phyloP scores from a whole-genome alignment of 1,284 basidiomycete genomes.

The Neotropicomus parvogracilis region DNA sequence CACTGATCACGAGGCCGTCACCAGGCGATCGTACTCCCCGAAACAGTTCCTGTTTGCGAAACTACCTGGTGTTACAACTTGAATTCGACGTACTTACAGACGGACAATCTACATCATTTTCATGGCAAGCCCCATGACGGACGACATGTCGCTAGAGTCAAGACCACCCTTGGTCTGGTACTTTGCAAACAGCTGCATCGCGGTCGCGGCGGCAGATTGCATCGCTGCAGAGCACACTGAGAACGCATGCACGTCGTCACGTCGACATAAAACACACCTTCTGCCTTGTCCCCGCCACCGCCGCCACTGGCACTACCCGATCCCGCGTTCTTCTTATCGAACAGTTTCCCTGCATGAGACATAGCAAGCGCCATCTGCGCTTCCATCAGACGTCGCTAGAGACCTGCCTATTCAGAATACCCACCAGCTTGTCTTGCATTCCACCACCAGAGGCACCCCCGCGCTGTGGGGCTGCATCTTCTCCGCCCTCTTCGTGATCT shows the following conservation, averaged over 20 bases:
- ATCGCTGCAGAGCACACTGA: slow-evolving; percentile 21
- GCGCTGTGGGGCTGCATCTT: slow-evolving; percentile 1
- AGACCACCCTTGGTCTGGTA: slow-evolving; percentile 30
- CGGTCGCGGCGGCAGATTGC: slow-evolving; percentile 33
- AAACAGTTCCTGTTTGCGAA: neutral
- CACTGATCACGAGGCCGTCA: neutral
- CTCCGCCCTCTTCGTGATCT: slow-evolving; percentile 13
- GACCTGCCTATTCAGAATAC: slow-evolving; percentile 2
- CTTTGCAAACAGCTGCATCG: slow-evolving; percentile 29
- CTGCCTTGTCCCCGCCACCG: slow-evolving; percentile 30
- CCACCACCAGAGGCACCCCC: slow-evolving; percentile 18
- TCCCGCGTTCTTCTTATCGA: slow-evolving; percentile 33
- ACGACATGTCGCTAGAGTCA: slow-evolving; percentile 30
- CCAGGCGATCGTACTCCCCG: neutral
- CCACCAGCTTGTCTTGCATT: slow-evolving; percentile 33
- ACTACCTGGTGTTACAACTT: no score
- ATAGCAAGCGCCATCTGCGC: slow-evolving; percentile 31
- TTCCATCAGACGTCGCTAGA: slow-evolving; percentile 1
- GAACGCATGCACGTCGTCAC: neutral
- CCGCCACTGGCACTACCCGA: slow-evolving; percentile 16
- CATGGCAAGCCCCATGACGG: slow-evolving; percentile 29
- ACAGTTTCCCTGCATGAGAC: slow-evolving; percentile 34
- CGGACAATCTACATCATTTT: slow-evolving; percentile 16
- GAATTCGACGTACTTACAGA: no score
- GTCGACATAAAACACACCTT: slow-evolving; percentile 22